Base-by-base conservation (phyloP, 108 stramenopile genomes). In the Pseudonitzschia multiseries region DNA sequence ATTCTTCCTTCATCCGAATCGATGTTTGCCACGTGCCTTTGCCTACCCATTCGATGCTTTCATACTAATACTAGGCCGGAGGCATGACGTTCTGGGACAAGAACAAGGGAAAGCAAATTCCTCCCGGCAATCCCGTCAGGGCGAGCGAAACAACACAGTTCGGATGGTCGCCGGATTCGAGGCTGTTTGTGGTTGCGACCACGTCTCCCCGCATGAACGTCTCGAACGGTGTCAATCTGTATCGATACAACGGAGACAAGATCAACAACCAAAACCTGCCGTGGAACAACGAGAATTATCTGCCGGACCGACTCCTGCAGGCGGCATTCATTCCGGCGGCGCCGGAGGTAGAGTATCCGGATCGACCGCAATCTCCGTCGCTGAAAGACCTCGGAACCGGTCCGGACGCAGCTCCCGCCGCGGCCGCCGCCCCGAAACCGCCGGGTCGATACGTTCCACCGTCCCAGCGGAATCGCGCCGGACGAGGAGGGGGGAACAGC, bases 141-240 rank as follows among this genome's bases (percentile, higher is more conserved):
- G 75, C 79, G 1, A 63, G 69, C 15, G 75, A 73, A 54, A 79
- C 81, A 8, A 94, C 95, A 20, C 87, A 93, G 33, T 97, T 94
- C 73, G 92, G 91, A 15, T 99, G 99, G 99, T 82, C 86, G 21
- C 98, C 99, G 20, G 93, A 95, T 74, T 88, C 90, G 36, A 82
- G 99, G 17, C 87, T 87, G 32, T 96, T 98, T 65, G 33, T 93
- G 56, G 92, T 93, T 26, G 87, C 88, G 20, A 98, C 99, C 13
- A 94, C 95, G 5, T 92, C 92, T 46, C 99, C 99, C 8, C 88
- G 97, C 10, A 98, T 98, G 98, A 98, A 98, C 84, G 99, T 99
- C 17, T 98, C 98, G 73, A 98, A 98, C 83, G 95, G 95, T 41
- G 84, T 96, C 5, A 79, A 88, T 65, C 36, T 98, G 0, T 93